Conservation (phyloP, 1,284 basidiomycete species). For the Inonotus hispidus region DNA sequence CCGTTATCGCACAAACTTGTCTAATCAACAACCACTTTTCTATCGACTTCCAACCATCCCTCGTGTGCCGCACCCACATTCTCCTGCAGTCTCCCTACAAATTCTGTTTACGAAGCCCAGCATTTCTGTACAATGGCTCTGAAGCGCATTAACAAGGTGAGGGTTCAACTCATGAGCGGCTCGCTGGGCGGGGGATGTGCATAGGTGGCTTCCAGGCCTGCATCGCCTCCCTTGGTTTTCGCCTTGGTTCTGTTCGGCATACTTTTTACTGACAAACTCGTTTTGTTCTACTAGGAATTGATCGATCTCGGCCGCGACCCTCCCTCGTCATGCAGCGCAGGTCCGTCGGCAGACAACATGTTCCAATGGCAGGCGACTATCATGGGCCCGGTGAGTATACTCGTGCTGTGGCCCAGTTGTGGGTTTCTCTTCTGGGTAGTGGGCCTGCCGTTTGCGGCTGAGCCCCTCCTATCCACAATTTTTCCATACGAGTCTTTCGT, state of each 20-base stretch:
- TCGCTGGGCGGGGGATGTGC: not conserved
- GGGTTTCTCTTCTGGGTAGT: not conserved
- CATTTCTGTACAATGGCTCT: conserved; percentile 67
- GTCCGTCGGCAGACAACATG: conserved; percentile 93
- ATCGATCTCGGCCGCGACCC: conserved; percentile 96
- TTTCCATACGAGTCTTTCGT: not conserved
- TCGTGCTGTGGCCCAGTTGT: conserved; percentile 17
- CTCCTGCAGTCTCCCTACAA: conserved; percentile 20
- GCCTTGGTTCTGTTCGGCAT: not conserved
- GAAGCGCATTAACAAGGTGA: conserved; percentile 98
- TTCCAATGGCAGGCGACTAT: conserved; percentile 98
- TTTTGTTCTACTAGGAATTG: conserved; percentile 73
- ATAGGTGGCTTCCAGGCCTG: conserved; percentile 6
- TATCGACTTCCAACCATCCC: not conserved
- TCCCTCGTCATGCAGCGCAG: conserved; percentile 95
- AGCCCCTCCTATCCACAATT: conserved; percentile 18
- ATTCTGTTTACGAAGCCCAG: conserved; percentile 23
- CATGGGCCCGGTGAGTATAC: conserved; percentile 83
- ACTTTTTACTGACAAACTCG: not conserved
- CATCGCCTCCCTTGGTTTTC: not conserved
- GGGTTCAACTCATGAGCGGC: conserved; percentile 23
- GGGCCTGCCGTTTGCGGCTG: conserved; percentile 17
- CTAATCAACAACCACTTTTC: not conserved
- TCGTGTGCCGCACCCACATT: not conserved
- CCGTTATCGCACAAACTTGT: conserved; percentile 1